Evolutionary conservation across 768 basidiomycete species (phyloP).

Genomic region (Bullera alba): DNA sequence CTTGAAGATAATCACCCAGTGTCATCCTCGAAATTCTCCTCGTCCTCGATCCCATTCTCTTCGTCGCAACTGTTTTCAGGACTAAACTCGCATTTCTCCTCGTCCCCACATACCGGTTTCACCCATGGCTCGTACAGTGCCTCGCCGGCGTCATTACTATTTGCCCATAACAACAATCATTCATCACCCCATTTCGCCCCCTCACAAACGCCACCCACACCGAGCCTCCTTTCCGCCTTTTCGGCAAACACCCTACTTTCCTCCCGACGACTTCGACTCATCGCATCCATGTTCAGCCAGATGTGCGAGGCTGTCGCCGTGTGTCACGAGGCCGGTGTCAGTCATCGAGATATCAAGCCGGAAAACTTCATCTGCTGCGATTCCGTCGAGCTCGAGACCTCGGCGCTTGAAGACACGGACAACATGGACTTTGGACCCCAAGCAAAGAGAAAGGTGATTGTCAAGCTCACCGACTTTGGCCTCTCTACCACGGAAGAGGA

Average conservation of each 20-base stretch:
- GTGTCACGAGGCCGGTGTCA: slow-evolving; percentile 84
- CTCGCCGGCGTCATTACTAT: slow-evolving; percentile 36
- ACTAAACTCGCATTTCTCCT: slow-evolving; percentile 18
- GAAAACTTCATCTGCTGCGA: slow-evolving; percentile 62
- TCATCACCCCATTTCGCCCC: slow-evolving; percentile 8
- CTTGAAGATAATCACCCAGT: slow-evolving; percentile 31
- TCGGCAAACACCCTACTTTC: slow-evolving; percentile 73
- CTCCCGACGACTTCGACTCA: slow-evolving; percentile 77
- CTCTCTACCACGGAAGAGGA: slow-evolving; percentile 81
- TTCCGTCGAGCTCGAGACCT: slow-evolving; percentile 38
- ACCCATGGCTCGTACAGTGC: slow-evolving; percentile 24
- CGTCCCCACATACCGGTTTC: slow-evolving; percentile 35
- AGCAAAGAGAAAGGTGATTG: slow-evolving; percentile 75
- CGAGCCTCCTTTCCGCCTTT: slow-evolving; percentile 76
- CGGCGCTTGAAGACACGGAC: slow-evolving; percentile 33
- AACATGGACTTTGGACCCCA: slow-evolving; percentile 49
- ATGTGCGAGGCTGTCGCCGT: slow-evolving; percentile 97
- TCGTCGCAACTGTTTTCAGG: slow-evolving; percentile 35
- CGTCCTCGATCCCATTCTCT: slow-evolving; percentile 44
- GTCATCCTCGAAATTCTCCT: slow-evolving; percentile 44
- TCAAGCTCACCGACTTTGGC: slow-evolving; percentile 96
- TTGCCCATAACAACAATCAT: slow-evolving; percentile 32
- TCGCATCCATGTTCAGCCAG: slow-evolving; percentile 94
- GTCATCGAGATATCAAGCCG: slow-evolving; percentile 97
- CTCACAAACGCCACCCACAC: slow-evolving; percentile 65